Evolutionary conservation across 148 eudicot genomes (phyloP).

Genomic region (Vaccinium macrocarpon): DNA sequence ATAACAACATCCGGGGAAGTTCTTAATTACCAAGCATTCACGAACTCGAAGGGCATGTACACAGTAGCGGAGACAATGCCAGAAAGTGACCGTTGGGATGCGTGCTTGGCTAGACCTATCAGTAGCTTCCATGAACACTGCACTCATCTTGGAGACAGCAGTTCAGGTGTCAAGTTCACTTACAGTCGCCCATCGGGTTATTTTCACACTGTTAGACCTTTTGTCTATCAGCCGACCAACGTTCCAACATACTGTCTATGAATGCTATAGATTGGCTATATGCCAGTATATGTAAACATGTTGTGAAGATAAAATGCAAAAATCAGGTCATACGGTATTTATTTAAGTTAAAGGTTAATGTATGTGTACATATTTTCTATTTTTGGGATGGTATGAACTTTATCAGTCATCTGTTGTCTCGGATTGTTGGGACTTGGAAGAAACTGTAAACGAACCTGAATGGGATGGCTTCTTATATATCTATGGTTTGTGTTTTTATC

Average conservation of each 20-base stretch:
- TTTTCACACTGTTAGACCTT: slow-evolving; percentile 71
- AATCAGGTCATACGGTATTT: not conserved
- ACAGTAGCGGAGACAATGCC: slow-evolving; percentile 97
- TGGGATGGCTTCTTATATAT: not conserved
- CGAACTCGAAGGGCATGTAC: slow-evolving; percentile 81
- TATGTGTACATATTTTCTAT: not conserved
- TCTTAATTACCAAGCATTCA: slow-evolving; percentile 91
- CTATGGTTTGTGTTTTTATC: not conserved
- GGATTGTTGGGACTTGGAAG: not conserved
- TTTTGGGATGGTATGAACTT: not conserved
- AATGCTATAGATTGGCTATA: not conserved
- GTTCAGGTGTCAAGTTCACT: slow-evolving; percentile 73
- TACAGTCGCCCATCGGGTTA: slow-evolving; percentile 73
- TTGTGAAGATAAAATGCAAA: not conserved
- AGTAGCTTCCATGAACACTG: slow-evolving; percentile 93
- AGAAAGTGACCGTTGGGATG: slow-evolving; percentile 92
- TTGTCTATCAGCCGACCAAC: slow-evolving; percentile 59
- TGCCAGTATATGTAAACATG: not conserved
- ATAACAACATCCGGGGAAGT: slow-evolving; percentile 97
- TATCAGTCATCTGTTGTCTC: not conserved
- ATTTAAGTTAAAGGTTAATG: not conserved
- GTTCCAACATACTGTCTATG: slow-evolving; percentile 63
- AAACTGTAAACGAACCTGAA: not conserved
- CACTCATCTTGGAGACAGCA: slow-evolving; percentile 53
- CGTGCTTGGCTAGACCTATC: slow-evolving; percentile 90